Base-by-base conservation (phyloP, 352 stramenopile genomes). In the Phytophthora pisi region DNA sequence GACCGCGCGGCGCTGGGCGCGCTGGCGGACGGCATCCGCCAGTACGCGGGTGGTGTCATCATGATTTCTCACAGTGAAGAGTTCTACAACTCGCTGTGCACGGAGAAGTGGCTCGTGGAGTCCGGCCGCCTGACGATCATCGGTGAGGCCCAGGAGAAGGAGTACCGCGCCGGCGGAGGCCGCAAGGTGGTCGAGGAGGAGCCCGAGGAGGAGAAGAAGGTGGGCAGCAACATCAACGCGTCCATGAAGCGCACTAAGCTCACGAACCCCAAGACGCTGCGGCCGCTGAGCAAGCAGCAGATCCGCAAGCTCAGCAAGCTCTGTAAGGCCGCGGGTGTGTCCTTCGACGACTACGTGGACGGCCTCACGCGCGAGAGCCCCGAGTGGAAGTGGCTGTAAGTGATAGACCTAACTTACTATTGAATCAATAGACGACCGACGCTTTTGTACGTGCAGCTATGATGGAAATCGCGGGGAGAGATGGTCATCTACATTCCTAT, bases 1-100 rank as follows among this genome's bases (percentile, higher is more conserved):
- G 89, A 97, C 43, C 81, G 82, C 16, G 84, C 79, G 15, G 81
- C 84, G 7, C 62, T 92, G 1, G 84, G 80, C 23, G 82, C 84
- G 9, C 54, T 91, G 34, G 83, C 83, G 7, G 77, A 89, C 40
- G 86, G 79, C 18, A 92, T 94, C 51, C 83, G 84, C 42, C 79
- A 86, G 49, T 92, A 91, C 61, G 79, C 70, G 43, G 84, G 86
- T 26, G 86, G 79, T 59, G 73, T 84, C 30, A 89, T 94, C 60
- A 92, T 94, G 84, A 92, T 94, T 70, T 92, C 82, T 9, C 86
- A 94, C 66, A 89, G 76, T 63, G 79, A 88, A 68, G 84, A 92
- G 66, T 94, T 94, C 57, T 91, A 91, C 82, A 90, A 89, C 70
- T 88, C 83, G 55, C 71, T 91, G 56, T 92, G 84, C 59, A 90